Percentiles rank a stretch among this genome's conserved stretches.
These are phyloP conservation scores for Penicillium sp. DNA, from an alignment of 2,329 filamentous ascomycete species.

Conservation along the genomic window DNA sequence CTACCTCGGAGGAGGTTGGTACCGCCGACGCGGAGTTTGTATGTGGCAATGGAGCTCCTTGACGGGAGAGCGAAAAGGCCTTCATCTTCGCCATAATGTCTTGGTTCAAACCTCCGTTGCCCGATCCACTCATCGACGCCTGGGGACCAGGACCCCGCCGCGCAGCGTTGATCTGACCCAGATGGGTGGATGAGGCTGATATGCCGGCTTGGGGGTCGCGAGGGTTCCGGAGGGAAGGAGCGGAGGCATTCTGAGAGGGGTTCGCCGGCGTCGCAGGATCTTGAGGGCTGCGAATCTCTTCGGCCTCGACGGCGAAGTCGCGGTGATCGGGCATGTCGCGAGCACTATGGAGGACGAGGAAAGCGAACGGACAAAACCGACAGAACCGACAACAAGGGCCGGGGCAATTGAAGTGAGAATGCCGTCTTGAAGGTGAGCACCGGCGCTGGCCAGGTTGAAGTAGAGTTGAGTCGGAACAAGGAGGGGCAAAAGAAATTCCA, in stretches of 20 bases:
- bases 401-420: slow-evolving; percentile 14
- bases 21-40: slow-evolving; percentile 33
- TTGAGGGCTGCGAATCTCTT: slow-evolving; percentile 5
- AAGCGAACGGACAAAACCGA: slow-evolving; percentile 12
- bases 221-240: slow-evolving; percentile 25
- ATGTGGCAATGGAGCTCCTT: slow-evolving; percentile 48
- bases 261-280: slow-evolving; percentile 48
- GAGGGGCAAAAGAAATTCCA: not conserved
- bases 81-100: slow-evolving; percentile 66
- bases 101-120: slow-evolving; percentile 51
- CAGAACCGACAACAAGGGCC: slow-evolving; percentile 13
- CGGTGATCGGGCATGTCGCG: slow-evolving; percentile 12
- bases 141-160: slow-evolving; percentile 42
- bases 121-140: slow-evolving; percentile 32
- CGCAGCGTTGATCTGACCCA: slow-evolving; percentile 68
- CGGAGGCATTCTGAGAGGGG: slow-evolving; percentile 33
- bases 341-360: slow-evolving; percentile 8
- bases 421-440: slow-evolving; percentile 14
- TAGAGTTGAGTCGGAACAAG: not conserved
- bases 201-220: slow-evolving; percentile 45
- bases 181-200: slow-evolving; percentile 75
- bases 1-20: slow-evolving; percentile 16
- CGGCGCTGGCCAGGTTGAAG: slow-evolving; percentile 11
- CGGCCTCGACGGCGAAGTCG: slow-evolving; percentile 11
- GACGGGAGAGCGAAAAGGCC: slow-evolving; percentile 61